A percentile compares a stretch with the other conserved stretches of the same genome.
phyloP scores from a whole-genome alignment of 2,329 filamentous ascomycete genomes.

The Zalaria sp. region DNA sequence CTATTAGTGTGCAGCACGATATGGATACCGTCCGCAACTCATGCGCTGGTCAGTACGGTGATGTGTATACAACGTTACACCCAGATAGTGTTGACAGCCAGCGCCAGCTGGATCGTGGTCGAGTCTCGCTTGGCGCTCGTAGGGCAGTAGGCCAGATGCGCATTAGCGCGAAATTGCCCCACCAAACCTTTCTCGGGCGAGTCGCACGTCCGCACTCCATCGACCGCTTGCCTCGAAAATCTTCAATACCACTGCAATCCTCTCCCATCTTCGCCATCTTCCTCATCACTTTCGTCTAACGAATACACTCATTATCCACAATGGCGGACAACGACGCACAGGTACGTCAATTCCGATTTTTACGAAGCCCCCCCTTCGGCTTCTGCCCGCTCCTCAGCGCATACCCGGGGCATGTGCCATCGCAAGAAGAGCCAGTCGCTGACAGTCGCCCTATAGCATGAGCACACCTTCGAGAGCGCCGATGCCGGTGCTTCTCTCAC shows the following conservation, averaged over 20 bases:
- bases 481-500: slow-evolving; percentile 93
- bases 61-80: too few species aligned
- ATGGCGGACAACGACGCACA: slow-evolving; percentile 17
- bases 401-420: background rate
- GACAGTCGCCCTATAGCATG: slow-evolving; percentile 27
- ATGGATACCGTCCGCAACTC: too few species aligned
- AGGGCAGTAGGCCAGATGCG: background rate
- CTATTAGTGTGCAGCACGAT: background rate
- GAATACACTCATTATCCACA: slow-evolving; percentile 6
- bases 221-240: slow-evolving; percentile 3
- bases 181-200: background rate
- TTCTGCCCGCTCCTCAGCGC: background rate
- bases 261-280: slow-evolving; percentile 9
- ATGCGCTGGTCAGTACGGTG: too few species aligned
- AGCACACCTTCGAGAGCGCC: slow-evolving; percentile 74
- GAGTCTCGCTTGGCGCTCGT: background rate
- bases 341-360: slow-evolving; percentile 8
- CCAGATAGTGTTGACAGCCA: too few species aligned
- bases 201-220: slow-evolving; percentile 1
- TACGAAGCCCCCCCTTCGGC: background rate
- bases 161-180: too few species aligned
- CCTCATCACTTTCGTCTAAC: slow-evolving; percentile 6
- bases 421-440: slow-evolving; percentile 6
- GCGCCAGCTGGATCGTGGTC: background rate
- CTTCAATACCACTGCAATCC: slow-evolving; percentile 1